Conservation (phyloP, 768 basidiomycete species). For the Suillus lakei region DNA sequence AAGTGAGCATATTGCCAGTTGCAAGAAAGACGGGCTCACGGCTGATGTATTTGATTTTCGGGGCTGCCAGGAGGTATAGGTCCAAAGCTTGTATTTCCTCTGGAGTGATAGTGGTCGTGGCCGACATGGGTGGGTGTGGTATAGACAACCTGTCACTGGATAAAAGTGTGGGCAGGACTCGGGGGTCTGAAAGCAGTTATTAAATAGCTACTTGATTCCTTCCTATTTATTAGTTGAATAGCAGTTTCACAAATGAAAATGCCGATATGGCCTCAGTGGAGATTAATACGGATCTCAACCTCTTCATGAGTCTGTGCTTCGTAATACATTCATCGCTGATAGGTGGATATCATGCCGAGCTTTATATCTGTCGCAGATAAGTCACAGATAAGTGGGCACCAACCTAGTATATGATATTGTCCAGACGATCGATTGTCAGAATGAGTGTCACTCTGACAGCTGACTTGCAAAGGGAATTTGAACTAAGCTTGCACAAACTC, state of each 20-base stretch:
- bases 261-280: no score
- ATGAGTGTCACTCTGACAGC: background rate
- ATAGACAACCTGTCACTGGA: background rate
- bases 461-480: no score
- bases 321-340: background rate
- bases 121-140: background rate
- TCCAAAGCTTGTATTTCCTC: conserved; percentile 7
- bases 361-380: background rate
- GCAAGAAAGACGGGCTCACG: background rate
- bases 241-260: background rate
- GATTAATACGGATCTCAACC: background rate
- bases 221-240: background rate
- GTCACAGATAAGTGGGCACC: background rate
- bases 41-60: conserved; percentile 5
- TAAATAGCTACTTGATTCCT: background rate
- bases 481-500: background rate
- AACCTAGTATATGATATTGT: no score
- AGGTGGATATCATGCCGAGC: no score
- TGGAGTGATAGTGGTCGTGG: background rate
- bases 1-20: background rate
- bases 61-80: background rate
- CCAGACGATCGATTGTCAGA: background rate
- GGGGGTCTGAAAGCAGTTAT: background rate
- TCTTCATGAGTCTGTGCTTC: background rate
- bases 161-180: background rate